These are phyloP conservation scores for Zizania palustris DNA, from an alignment of 202 grass and related monocot genomes.

Conservation along the genomic window DNA sequence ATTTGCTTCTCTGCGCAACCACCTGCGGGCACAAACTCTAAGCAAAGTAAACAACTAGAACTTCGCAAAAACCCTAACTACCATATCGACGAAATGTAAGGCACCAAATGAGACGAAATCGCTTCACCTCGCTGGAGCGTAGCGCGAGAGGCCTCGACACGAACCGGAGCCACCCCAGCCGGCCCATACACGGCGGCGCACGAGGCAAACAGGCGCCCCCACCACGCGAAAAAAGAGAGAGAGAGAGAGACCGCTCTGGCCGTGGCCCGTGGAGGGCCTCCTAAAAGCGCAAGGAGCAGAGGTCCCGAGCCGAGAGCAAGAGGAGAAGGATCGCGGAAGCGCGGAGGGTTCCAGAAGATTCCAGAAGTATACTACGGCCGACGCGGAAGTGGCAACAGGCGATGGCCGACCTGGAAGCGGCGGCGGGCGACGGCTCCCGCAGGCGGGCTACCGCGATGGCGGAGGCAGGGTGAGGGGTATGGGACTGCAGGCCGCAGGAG, in stretches of 20 bases:
- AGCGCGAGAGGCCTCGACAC: conserved; percentile 47
- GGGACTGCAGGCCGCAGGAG: no score
- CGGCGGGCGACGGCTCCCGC: no score
- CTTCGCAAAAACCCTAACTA: conserved; percentile 13
- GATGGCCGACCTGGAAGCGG: no score
- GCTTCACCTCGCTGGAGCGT: conserved; percentile 51
- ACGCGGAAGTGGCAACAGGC: no score
- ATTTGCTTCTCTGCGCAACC: conserved; percentile 34
- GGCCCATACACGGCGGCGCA: conserved; percentile 43
- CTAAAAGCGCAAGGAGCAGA: not conserved
- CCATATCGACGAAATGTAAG: conserved; percentile 23
- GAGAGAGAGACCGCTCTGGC: not conserved
- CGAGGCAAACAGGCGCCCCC: not conserved
- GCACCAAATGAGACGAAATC: not conserved
- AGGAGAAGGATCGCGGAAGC: not conserved
- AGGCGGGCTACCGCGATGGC: no score
- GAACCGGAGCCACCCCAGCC: conserved; percentile 50
- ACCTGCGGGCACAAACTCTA: conserved; percentile 25
- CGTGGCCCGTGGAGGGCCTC: not conserved
- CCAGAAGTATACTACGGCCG: not conserved
- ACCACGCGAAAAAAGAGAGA: conserved; percentile 8
- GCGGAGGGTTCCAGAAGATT: conserved; percentile 26
- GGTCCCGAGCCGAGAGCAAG: not conserved
- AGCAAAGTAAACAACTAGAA: conserved; percentile 1
- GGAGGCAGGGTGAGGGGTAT: no score